Evolutionary conservation across 116 monocot species (phyloP).

Genomic region (Papilionanthe hybrid): DNA sequence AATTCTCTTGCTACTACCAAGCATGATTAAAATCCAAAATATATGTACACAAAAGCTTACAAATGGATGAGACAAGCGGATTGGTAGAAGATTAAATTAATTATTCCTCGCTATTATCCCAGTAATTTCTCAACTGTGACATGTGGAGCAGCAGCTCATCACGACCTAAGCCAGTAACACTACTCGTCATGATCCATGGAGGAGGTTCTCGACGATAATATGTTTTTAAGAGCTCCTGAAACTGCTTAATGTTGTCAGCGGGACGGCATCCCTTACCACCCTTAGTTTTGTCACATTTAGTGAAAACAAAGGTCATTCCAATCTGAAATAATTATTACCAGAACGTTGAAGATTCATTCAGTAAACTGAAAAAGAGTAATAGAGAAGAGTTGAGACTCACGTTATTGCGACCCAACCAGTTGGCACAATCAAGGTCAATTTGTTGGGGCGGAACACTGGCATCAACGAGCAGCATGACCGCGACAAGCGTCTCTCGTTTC

Average conservation of each 20-base stretch:
- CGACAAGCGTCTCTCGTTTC: conserved; percentile 77
- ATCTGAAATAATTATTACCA: conserved; percentile 42
- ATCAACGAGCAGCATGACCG: conserved; percentile 79
- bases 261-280: conserved; percentile 64
- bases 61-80: too few relatives aligned
- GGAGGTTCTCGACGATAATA: conserved; percentile 61
- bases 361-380: neutral
- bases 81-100: too few relatives aligned
- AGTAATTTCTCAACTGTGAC: conserved; percentile 97
- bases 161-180: conserved; percentile 75
- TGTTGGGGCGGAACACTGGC: conserved; percentile 81
- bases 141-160: conserved; percentile 93
- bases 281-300: conserved; percentile 95
- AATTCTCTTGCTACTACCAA: too few relatives aligned
- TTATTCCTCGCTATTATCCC: conserved; percentile 47
- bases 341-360: neutral
- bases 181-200: conserved; percentile 98
- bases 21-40: too few relatives aligned
- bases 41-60: too few relatives aligned
- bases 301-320: conserved; percentile 85
- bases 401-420: conserved; percentile 96
- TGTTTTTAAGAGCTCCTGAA: conserved; percentile 66
- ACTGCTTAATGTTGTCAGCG: conserved; percentile 66
- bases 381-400: conserved; percentile 23
- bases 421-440: conserved; percentile 94